These are phyloP conservation scores for Mortierella sp. DNA, from an alignment of 371 early-diverging fungal genomes.

Conservation along the genomic window DNA sequence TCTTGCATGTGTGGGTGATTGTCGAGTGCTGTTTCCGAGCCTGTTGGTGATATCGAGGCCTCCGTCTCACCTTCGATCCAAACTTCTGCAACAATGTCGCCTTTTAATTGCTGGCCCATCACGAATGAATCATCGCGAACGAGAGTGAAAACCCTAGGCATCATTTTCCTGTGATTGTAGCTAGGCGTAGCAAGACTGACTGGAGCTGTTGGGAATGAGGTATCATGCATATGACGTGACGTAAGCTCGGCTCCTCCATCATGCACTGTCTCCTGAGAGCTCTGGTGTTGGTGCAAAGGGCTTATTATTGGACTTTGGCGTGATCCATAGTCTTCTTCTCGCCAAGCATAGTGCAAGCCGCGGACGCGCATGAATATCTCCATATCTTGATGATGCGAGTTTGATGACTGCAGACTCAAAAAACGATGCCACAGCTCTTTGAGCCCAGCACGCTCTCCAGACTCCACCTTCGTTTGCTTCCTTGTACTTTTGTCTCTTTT, in stretches of 20 bases:
- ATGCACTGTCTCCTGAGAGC: neutral
- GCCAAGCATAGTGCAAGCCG: constrained; percentile 44
- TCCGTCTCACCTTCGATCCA: neutral
- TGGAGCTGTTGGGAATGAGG: no score
- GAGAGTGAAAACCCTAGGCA: neutral
- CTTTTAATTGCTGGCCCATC: neutral
- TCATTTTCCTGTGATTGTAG: neutral
- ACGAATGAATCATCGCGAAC: neutral
- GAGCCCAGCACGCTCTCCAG: constrained; percentile 3
- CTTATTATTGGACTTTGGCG: neutral
- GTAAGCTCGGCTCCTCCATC: no score
- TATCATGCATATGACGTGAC: no score
- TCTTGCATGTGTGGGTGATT: neutral
- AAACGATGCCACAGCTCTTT: constrained; percentile 1
- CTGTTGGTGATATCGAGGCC: neutral
- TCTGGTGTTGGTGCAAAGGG: neutral
- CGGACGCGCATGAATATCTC: constrained; percentile 40
- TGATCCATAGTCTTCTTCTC: constrained; percentile 16
- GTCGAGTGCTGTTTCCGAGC: neutral
- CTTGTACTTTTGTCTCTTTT: neutral
- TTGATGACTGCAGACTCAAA: constrained; percentile 8
- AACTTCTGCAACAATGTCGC: neutral
- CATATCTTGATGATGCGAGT: constrained; percentile 15
- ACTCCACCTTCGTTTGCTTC: neutral
- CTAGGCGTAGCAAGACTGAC: no score